Evolutionary conservation across 139 green algal species (phyloP), one percentile per base, ranked within the genome.

Genomic region (Nannochloris sp.): DNA sequence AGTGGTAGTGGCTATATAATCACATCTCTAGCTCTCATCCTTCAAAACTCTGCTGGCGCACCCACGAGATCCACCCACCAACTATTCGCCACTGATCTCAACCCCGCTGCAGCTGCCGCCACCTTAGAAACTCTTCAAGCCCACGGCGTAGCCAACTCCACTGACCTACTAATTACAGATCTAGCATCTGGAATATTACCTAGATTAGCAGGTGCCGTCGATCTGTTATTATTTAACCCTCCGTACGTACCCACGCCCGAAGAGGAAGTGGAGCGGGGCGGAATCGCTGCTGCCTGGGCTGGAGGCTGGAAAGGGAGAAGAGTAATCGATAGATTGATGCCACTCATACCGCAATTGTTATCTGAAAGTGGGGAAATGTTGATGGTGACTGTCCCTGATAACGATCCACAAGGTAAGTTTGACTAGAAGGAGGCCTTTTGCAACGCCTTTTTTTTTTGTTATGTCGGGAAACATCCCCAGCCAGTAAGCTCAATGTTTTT

Each of bases 231-330:
- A 15, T 97, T 97, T 76, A 99, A 99, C 69, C 93, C 93, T 5
- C 93, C 93, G 9, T 97, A 99, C 66, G 93, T 99, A 38, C 87
- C 87, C 1, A 98, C 93, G 1, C 90, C 90, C 13, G 81, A 92
- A 36, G 87, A 94, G 15, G 93, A 98, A 70, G 78, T 96, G 14
- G 30, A 27, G 6, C 35, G 38, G 4, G 54, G 57, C 2, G 84
- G 78, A 4, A 88, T 97, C 19, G 67, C 80, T 10, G 75, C 77
- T 0, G 87, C 92, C 3, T 98, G 92, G 92, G 92, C 92, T 0
- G 92, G 92, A 4, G 92, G 92, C 13, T 12, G 70, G 4, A 14
- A 54, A 3, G 92, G 92, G 0, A 74, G 92, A 2, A 23, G 73
- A 0, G 86, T 97, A 5, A 89, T 95, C 36, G 90, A 98, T 72